Evolutionary conservation across 768 basidiomycete genomes (phyloP), one percentile per base, ranked within the genome.

Genomic region (Mycena vitilis): DNA sequence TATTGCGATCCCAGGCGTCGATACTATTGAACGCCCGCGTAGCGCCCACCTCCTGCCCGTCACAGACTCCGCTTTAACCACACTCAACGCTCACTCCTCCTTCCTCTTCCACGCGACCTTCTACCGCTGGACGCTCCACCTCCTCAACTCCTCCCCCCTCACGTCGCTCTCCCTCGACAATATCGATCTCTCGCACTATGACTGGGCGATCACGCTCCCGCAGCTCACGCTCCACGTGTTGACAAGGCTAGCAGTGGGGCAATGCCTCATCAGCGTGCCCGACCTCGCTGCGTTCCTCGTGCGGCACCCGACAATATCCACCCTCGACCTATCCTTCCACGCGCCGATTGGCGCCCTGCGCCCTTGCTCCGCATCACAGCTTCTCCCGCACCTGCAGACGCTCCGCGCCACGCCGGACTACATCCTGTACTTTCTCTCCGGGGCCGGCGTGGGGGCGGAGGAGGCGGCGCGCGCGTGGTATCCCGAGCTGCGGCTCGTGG

Each of bases 141-240:
- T 23, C 23, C 53, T 69, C 59, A 65, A 65, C 63, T 49, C 58
- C 36, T 42, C 68, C 8, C 68, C 68, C 25, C 34, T 69, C 42
- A 60, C 63, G 7, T n/a, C 63, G 22, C 63, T 69, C 47, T 65
- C 68, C 44, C 58, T 69, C 51, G 54, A 38, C 23, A 18, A 52
- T n/a, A 60, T 69, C 47, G 68, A 57, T 16, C 60, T 69, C 22
- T 38, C 16, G 38, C 63, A 60, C 40, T 69, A 65, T 52, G 68
- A 69, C 63, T 69, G 68, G 68, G 15, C 38, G 5, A 58, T 69
- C 37, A 56, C 40, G n/a, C 63, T 69, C 45, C 68, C 68, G 0
- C 25, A 45, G 18, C 22, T 69, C 9, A 54, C 63, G 0, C 45
- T 69, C 23, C 23, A n/a, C 63, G 22, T n/a, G 13, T 57, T 69